phyloP scores from a whole-genome alignment of 1,284 basidiomycete species.

The Sanguinoderma infundibulare region DNA sequence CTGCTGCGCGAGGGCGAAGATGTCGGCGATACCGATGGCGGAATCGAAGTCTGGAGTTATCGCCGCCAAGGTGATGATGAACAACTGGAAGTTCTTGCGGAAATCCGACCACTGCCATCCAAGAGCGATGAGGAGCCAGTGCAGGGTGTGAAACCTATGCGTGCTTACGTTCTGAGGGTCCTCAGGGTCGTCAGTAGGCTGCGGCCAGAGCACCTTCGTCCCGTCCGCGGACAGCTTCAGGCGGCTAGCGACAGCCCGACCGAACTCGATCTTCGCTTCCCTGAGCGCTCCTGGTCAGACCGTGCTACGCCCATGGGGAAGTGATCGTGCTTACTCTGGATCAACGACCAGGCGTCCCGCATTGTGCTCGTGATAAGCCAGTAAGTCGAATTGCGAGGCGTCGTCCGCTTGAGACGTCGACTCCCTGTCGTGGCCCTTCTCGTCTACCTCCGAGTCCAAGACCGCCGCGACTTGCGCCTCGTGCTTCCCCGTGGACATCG shows the following conservation, averaged over 20 bases:
- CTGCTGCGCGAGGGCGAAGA: constrained; percentile 62
- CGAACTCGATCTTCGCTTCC: constrained; percentile 57
- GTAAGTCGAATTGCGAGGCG: constrained; percentile 42
- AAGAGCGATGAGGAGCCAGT: neutral
- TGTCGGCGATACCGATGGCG: constrained; percentile 62
- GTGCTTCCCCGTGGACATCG: constrained; percentile 17
- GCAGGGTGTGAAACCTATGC: constrained; percentile 10
- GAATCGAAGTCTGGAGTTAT: constrained; percentile 74
- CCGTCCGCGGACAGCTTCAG: constrained; percentile 54
- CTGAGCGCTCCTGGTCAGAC: constrained; percentile 37
- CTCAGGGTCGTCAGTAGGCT: constrained; percentile 63
- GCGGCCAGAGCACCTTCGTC: constrained; percentile 59
- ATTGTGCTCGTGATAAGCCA: constrained; percentile 54
- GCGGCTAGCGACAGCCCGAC: constrained; percentile 48
- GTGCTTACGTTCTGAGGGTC: constrained; percentile 67
- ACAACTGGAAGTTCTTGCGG: constrained; percentile 56
- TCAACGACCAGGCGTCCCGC: constrained; percentile 66
- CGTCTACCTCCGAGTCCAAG: constrained; percentile 19
- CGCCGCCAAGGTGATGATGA: constrained; percentile 67
- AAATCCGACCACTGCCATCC: constrained; percentile 45
- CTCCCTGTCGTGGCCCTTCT: constrained; percentile 14
- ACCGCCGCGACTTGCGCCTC: constrained; percentile 6
- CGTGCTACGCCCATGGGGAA: neutral
- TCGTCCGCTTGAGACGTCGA: constrained; percentile 11
- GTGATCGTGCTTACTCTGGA: constrained; percentile 47